Conservation (phyloP, 192 early-diverging fungal species). For the Coemansia pectinata region DNA sequence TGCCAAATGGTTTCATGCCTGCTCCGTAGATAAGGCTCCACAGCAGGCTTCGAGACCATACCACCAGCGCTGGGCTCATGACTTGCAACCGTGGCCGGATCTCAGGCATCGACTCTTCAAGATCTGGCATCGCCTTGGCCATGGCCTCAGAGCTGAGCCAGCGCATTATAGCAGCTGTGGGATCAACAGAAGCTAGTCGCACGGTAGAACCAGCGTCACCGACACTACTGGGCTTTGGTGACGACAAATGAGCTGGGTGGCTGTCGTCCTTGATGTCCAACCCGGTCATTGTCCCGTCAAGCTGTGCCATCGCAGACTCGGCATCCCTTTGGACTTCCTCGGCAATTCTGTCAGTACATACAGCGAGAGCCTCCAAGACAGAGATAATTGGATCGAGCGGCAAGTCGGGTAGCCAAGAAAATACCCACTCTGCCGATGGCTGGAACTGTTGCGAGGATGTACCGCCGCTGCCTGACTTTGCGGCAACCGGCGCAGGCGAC, state of each 20-base stretch:
- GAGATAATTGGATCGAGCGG: conserved; percentile 69
- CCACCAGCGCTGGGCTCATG: conserved; percentile 59
- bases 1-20: conserved; percentile 58
- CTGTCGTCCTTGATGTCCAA: conserved; percentile 7
- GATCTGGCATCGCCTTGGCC: conserved; percentile 34
- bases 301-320: conserved; percentile 12
- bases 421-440: conserved; percentile 46
- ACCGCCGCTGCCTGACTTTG: background rate
- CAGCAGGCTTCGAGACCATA: conserved; percentile 71
- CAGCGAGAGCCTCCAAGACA: conserved; percentile 66
- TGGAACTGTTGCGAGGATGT: conserved; percentile 28
- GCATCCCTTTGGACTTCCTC: conserved; percentile 66
- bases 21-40: conserved; percentile 72
- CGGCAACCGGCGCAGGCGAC: background rate
- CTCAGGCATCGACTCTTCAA: conserved; percentile 54
- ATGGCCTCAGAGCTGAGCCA: conserved; percentile 43
- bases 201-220: conserved; percentile 18
- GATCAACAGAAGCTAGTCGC: conserved; percentile 39
- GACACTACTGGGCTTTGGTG: background rate
- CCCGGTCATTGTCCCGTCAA: background rate
- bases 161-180: conserved; percentile 53
- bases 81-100: conserved; percentile 62
- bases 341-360: conserved; percentile 64
- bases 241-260: background rate
- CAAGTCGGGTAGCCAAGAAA: conserved; percentile 68